Conservation (phyloP, 805 yeast genomes). For the Yamadazyma laniorum region DNA sequence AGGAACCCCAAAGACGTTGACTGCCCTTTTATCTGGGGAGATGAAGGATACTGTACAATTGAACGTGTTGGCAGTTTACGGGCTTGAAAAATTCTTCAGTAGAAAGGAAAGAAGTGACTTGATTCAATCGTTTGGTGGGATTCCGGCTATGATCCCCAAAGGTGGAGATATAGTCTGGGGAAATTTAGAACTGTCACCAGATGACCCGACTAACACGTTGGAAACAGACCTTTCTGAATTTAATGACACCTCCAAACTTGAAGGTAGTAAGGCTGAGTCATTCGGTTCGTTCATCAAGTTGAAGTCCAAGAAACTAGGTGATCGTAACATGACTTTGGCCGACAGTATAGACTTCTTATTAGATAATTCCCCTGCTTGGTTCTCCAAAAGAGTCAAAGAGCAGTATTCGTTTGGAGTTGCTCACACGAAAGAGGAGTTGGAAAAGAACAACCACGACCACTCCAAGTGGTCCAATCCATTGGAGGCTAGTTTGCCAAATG, state of each 20-base stretch:
- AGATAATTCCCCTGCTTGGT: conserved; percentile 75
- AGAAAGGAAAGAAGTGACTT: conserved; percentile 84
- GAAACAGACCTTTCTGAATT: conserved; percentile 14
- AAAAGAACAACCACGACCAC: conserved; percentile 64
- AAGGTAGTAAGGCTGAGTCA: conserved; percentile 26
- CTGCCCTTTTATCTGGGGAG: conserved; percentile 93
- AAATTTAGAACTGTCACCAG: conserved; percentile 61
- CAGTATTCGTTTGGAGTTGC: conserved; percentile 84
- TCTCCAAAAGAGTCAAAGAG: conserved; percentile 55
- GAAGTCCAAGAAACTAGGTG: conserved; percentile 29
- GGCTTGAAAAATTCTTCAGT: conserved; percentile 89
- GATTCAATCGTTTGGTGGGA: conserved; percentile 87
- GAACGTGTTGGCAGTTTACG: conserved; percentile 89
- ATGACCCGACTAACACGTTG: conserved; percentile 49
- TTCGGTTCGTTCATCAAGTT: conserved; percentile 77
- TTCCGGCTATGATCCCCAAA: conserved; percentile 94
- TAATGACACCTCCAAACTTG: conserved; percentile 19
- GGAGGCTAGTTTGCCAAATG: conserved; percentile 87
- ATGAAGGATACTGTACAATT: conserved; percentile 97
- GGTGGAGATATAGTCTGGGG: conserved; percentile 96
- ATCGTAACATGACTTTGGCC: conserved; percentile 57
- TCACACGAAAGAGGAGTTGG: conserved; percentile 54
- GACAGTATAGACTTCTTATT: conserved; percentile 67
- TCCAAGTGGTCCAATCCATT: conserved; percentile 92
- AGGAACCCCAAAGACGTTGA: conserved; percentile 93